A percentile compares a stretch with the other conserved stretches of the same genome.
These are phyloP conservation scores for Fusarium lyarnte DNA, from an alignment of 2,329 filamentous ascomycete species.

Conservation along the genomic window DNA sequence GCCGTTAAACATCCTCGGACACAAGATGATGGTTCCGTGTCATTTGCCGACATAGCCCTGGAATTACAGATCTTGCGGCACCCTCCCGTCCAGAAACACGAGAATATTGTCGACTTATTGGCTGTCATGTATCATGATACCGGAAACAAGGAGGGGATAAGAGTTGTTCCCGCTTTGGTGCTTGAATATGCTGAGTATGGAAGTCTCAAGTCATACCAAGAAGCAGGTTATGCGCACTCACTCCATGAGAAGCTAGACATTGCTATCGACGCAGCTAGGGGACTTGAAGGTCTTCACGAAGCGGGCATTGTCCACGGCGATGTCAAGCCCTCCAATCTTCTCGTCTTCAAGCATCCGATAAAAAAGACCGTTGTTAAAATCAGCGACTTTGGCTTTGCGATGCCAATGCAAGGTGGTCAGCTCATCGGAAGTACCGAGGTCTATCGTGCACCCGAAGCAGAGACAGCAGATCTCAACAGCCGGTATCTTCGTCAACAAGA, in stretches of 20 bases:
- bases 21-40: neutral
- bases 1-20: neutral
- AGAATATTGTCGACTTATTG: neutral
- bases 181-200: constrained; percentile 1
- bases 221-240: neutral
- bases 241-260: neutral
- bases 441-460: neutral
- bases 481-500: neutral
- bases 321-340: constrained; percentile 1
- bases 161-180: neutral
- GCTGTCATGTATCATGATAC: constrained; percentile 2
- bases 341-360: neutral
- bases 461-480: neutral
- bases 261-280: neutral
- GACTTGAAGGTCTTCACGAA: neutral
- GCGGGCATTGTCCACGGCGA: neutral
- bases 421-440: neutral
- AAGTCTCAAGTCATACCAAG: neutral
- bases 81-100: neutral
- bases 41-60: neutral
- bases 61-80: neutral
- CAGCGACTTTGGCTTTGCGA: neutral
- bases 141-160: neutral
- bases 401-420: neutral
- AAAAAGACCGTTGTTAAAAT: neutral